Base-by-base conservation (phyloP, 163 green algal genomes). In the Chlamydomonas reinhardtii region DNA sequence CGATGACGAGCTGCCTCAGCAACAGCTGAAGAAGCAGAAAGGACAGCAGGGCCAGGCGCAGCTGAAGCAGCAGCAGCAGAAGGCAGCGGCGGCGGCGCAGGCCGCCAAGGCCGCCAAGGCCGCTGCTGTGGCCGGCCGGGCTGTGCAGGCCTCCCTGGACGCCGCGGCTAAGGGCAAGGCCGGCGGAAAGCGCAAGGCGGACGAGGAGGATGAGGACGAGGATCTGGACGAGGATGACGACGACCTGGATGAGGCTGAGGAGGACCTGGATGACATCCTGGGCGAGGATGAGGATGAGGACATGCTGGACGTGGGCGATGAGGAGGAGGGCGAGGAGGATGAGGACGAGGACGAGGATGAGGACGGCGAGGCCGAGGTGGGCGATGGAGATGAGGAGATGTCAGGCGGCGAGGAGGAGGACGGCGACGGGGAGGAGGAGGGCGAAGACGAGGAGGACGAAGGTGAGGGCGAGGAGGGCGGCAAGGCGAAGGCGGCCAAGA, bases 81-180 rank as follows among this genome's bases (percentile, higher is more conserved):
- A 32, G 62, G 16, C n/a, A 6, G 27, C 25, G 62, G 24, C 62
- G 27, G 62, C 62, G 12, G 62, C 27, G 62, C 25, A 66, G 59
- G 59, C 59, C 20, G 59, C 24, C 59, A 84, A 84, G 64, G 76
- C 76, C 4, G 76, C 76, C 15, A 65, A 35, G 16, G 37, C 39
- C 24, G 64, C 76, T 16, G 64, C 76, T 9, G 0, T 15, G 15
- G 65, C 76, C 4, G 48, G 76, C n/a, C 64, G 37, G 24, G 76
- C 64, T 0, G 64, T 75, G 9, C 64, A 84, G 29, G 35, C 61
- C 34, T 76, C 64, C 2, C 65, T 71, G 3, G 77, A 84, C 14
- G 76, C 5, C 27, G 37, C 34, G 1, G 62, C 14, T 11, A 27
- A 2, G 27, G 56, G 16, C 22, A 31, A 19, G 59, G 62, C 4